Evolutionary conservation across 108 stramenopile genomes (phyloP).

Genomic region (Cafeteria roenbergensis): DNA sequence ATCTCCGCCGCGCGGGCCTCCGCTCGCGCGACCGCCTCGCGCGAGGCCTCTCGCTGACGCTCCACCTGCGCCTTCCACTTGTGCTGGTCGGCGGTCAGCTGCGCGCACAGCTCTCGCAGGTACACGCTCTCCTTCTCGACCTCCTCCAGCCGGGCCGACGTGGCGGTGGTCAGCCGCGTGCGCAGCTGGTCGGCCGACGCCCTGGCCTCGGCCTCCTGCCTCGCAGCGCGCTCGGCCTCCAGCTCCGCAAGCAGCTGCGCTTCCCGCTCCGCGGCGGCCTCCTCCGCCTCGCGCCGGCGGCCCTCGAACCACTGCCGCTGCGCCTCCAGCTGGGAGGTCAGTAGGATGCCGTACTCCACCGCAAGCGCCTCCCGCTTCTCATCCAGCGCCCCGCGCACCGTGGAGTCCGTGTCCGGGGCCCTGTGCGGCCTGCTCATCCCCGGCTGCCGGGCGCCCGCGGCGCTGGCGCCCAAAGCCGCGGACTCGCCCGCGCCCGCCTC

Average conservation of each 20-base stretch:
- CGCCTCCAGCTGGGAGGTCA: constrained; percentile 72
- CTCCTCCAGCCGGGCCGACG: neutral
- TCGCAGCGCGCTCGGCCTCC: neutral
- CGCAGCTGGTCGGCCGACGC: neutral
- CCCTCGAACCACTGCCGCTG: constrained; percentile 72
- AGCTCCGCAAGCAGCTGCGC: neutral
- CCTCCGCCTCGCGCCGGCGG: constrained; percentile 41
- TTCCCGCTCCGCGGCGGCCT: neutral
- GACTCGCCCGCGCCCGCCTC: constrained; percentile 4
- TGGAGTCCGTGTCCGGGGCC: constrained; percentile 50
- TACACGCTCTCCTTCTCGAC: neutral
- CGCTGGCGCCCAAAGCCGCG: neutral
- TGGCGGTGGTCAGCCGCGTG: neutral
- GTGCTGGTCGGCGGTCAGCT: neutral
- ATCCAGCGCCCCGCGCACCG: constrained; percentile 71
- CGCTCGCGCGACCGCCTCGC: neutral
- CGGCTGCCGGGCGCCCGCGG: neutral
- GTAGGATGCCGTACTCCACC: constrained; percentile 63
- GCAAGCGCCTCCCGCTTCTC: constrained; percentile 73
- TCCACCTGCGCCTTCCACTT: neutral
- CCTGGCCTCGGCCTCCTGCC: neutral
- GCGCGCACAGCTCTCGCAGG: neutral
- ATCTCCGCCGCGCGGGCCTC: neutral
- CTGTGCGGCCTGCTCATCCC: constrained; percentile 46
- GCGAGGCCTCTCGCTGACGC: no score